A percentile compares a stretch with the other conserved stretches of the same genome.
Conservation (phyloP, 1,284 basidiomycete species). For the Phellinidium pouzarii region DNA sequence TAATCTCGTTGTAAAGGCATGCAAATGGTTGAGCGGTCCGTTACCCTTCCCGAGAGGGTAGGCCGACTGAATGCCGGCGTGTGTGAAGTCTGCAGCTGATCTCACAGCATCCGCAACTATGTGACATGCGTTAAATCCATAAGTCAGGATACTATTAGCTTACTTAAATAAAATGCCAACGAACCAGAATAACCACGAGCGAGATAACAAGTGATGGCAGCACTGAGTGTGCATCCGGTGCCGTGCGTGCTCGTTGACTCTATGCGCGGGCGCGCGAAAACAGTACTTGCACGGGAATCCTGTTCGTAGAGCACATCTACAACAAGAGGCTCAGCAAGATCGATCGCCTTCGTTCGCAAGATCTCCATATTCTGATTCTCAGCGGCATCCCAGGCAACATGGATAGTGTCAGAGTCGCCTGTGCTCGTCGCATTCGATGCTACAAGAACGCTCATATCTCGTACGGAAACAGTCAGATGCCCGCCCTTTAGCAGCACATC, state of each 20-base stretch:
- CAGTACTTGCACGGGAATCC: constrained; percentile 29
- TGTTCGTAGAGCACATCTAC: constrained; percentile 69
- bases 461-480: constrained; percentile 48
- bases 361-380: constrained; percentile 58
- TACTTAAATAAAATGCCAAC: constrained; percentile 22
- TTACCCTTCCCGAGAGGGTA: constrained; percentile 68
- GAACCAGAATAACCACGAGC: constrained; percentile 46
- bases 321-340: constrained; percentile 38
- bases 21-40: constrained; percentile 86
- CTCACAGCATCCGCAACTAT: constrained; percentile 54
- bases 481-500: constrained; percentile 87
- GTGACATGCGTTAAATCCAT: constrained; percentile 1
- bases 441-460: constrained; percentile 37
- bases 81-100: constrained; percentile 64
- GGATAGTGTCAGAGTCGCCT: constrained; percentile 29
- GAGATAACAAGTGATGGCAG: constrained; percentile 71
- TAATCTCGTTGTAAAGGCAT: constrained; percentile 44
- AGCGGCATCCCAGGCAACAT: constrained; percentile 32
- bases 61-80: constrained; percentile 72
- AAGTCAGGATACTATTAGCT: not conserved
- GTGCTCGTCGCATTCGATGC: constrained; percentile 23
- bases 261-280: constrained; percentile 65
- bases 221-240: constrained; percentile 88
- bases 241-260: constrained; percentile 81
- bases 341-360: constrained; percentile 29